phyloP scores from a whole-genome alignment of 768 basidiomycete genomes.

The Suillus tomentosus region DNA sequence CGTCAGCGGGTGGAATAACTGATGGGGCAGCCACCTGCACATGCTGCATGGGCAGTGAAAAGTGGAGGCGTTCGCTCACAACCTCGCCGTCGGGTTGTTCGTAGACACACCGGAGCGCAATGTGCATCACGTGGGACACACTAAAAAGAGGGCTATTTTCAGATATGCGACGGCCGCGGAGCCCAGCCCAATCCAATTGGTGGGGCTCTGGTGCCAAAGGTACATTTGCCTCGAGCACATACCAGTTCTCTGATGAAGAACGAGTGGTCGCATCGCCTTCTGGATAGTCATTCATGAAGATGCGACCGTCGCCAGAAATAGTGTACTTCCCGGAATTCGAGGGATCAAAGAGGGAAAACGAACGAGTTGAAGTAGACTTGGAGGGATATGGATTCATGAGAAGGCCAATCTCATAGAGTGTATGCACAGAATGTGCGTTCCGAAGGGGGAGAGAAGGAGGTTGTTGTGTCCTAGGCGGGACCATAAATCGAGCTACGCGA shows the following conservation, averaged over 20 bases:
- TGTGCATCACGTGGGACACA: conserved; percentile 53
- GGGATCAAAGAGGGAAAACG: conserved; percentile 52
- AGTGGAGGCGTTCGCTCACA: conserved; percentile 31
- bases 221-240: conserved; percentile 27
- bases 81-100: conserved; percentile 40
- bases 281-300: conserved; percentile 45
- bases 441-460: conserved; percentile 65
- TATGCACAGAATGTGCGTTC: conserved; percentile 49
- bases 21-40: conserved; percentile 40
- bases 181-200: conserved; percentile 32
- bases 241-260: conserved; percentile 25
- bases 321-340: conserved; percentile 47
- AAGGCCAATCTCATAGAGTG: conserved; percentile 49
- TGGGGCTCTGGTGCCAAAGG: conserved; percentile 21
- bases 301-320: conserved; percentile 51
- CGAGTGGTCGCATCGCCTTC: conserved; percentile 15
- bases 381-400: conserved; percentile 23
- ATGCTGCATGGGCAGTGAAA: conserved; percentile 53
- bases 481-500: conserved; percentile 49
- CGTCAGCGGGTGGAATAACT: neutral
- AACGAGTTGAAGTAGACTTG: conserved; percentile 30
- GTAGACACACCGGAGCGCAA: conserved; percentile 61
- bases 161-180: conserved; percentile 42
- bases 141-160: conserved; percentile 55
- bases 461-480: conserved; percentile 58